phyloP scores from a whole-genome alignment of 495 filamentous ascomycete species.

The Tuber calosporum region DNA sequence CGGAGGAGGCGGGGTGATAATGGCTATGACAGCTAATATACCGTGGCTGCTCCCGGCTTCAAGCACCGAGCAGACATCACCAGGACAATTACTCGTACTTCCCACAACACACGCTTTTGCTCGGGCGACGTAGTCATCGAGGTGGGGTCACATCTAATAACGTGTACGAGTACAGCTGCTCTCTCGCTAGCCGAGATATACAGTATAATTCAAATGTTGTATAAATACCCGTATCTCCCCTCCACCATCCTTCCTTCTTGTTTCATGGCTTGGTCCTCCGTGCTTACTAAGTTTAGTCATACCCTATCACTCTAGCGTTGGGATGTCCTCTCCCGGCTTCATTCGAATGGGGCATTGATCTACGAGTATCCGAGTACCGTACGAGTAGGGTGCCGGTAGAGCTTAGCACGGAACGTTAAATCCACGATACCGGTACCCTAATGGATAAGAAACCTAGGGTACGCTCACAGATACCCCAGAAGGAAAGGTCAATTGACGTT shows the following conservation, averaged over 20 bases:
- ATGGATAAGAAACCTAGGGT: neutral
- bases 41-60: neutral
- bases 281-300: neutral
- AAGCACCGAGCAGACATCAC: neutral
- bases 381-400: neutral
- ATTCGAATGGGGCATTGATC: neutral
- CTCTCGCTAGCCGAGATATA: neutral
- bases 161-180: neutral
- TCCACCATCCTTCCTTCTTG: neutral
- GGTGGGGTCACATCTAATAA: neutral
- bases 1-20: neutral
- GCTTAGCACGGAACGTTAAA: neutral
- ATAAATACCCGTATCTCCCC: neutral
- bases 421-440: neutral
- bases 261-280: no score
- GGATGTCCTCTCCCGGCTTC: neutral
- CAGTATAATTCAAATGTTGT: neutral
- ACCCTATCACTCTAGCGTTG: neutral
- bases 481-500: neutral
- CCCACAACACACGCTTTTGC: neutral
- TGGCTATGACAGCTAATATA: neutral
- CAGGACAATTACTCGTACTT: no score
- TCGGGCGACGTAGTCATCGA: neutral
- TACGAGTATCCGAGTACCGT: neutral
- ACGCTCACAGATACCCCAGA: neutral